phyloP scores from a whole-genome alignment of 2,329 filamentous ascomycete genomes.

The Lachnellula occidentalis region DNA sequence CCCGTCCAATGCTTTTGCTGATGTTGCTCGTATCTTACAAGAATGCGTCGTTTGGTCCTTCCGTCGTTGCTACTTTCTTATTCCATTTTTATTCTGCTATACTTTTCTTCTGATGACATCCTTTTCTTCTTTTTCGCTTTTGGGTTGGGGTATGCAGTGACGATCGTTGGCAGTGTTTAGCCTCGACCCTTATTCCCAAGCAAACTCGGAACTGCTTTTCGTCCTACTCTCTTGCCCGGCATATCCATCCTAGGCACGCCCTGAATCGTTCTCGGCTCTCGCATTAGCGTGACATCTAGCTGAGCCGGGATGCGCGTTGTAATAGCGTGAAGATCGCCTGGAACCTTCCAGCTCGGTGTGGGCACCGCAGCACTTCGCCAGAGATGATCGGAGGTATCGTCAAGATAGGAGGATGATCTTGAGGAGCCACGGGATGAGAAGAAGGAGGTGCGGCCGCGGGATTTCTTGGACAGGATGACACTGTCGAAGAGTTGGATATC shows the following conservation, averaged over 20 bases:
- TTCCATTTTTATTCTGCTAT: too few species aligned
- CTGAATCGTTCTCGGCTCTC: constrained; percentile 84
- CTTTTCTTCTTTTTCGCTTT: too few species aligned
- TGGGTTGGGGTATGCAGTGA: too few species aligned
- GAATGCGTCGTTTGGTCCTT: too few species aligned
- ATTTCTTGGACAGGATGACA: constrained; percentile 72
- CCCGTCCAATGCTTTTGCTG: too few species aligned
- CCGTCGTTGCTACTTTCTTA: too few species aligned
- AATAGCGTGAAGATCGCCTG: constrained; percentile 55
- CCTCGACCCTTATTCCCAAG: constrained; percentile 18
- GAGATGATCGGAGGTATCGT: constrained; percentile 70
- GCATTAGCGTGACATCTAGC: constrained; percentile 82
- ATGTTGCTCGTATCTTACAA: too few species aligned
- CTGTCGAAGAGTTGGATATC: constrained; percentile 75
- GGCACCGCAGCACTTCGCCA: constrained; percentile 66
- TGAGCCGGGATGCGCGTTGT: constrained; percentile 69
- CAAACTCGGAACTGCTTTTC: constrained; percentile 33
- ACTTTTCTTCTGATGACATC: too few species aligned
- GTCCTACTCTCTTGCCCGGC: constrained; percentile 28
- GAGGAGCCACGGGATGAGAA: constrained; percentile 29
- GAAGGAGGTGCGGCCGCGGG: constrained; percentile 57
- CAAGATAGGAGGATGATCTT: constrained; percentile 52
- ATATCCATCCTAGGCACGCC: constrained; percentile 62
- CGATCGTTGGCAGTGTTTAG: too few species aligned
- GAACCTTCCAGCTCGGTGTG: constrained; percentile 55